Evolutionary conservation across 305 asterid genomes (phyloP).

Genomic region (Salvia sclarea): DNA sequence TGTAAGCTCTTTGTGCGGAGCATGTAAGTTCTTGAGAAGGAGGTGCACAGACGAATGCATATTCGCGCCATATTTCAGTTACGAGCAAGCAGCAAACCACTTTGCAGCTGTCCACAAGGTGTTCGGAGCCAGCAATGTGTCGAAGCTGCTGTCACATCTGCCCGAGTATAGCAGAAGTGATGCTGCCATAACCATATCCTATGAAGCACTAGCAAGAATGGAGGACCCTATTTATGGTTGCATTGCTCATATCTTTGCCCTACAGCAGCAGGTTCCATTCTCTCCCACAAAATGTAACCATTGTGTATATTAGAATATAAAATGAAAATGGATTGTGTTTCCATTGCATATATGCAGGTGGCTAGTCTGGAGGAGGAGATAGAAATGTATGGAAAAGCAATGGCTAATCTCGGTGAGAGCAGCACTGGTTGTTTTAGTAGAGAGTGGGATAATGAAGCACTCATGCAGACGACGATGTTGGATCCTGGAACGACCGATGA

Average conservation of each 20-base stretch:
- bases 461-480: conserved; percentile 19
- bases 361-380: conserved; percentile 65
- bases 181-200: conserved; percentile 60
- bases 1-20: conserved; percentile 67
- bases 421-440: conserved; percentile 3
- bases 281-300: background rate
- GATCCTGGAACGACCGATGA: conserved; percentile 36
- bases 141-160: conserved; percentile 56
- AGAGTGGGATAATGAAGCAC: conserved; percentile 26
- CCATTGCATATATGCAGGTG: conserved; percentile 54
- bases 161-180: conserved; percentile 54
- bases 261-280: conserved; percentile 57
- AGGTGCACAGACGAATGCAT: conserved; percentile 63
- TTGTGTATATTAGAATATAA: background rate
- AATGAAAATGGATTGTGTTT: background rate
- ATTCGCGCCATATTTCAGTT: conserved; percentile 67
- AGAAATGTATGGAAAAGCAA: conserved; percentile 46
- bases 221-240: conserved; percentile 72
- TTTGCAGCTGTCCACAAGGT: conserved; percentile 73
- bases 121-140: conserved; percentile 78
- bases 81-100: conserved; percentile 55
- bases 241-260: conserved; percentile 67
- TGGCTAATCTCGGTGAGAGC: conserved; percentile 31
- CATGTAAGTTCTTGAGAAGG: conserved; percentile 80
- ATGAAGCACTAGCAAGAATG: conserved; percentile 70